Evolutionary conservation across 2,329 filamentous ascomycete species (phyloP).

Genomic region (Aspergillus floridensis): DNA sequence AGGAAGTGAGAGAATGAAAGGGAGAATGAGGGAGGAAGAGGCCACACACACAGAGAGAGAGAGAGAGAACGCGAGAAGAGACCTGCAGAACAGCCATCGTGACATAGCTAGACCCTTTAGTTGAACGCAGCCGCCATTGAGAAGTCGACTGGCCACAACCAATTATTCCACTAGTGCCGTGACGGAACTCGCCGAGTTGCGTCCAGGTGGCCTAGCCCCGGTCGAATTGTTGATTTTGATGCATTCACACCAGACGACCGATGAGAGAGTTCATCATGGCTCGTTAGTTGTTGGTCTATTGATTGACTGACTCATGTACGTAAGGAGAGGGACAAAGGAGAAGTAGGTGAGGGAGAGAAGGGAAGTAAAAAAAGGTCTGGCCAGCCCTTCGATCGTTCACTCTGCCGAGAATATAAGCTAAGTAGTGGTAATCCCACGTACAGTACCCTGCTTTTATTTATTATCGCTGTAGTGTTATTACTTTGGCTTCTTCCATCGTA

Average conservation of each 20-base stretch:
- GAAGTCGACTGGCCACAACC: background rate
- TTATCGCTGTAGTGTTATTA: no score
- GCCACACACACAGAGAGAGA: no score
- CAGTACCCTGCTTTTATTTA: no score
- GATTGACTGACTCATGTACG: background rate
- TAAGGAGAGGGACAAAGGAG: background rate
- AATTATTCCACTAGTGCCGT: background rate
- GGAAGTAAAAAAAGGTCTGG: background rate
- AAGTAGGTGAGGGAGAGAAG: background rate
- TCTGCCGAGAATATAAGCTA: background rate
- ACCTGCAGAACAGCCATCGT: background rate
- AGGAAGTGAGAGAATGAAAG: background rate
- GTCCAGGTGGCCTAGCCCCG: background rate
- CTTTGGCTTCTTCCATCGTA: no score
- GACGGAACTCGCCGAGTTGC: slow-evolving; percentile 4
- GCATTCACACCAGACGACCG: background rate
- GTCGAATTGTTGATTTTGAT: background rate
- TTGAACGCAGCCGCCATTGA: background rate
- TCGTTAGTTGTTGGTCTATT: background rate
- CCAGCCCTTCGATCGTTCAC: background rate
- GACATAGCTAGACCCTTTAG: background rate
- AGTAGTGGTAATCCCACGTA: no score
- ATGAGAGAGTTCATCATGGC: background rate
- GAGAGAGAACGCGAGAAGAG: background rate
- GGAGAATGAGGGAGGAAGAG: no score